phyloP scores from a whole-genome alignment of 2,329 filamentous ascomycete genomes.

The Teratosphaeria pseudoeucalypti region DNA sequence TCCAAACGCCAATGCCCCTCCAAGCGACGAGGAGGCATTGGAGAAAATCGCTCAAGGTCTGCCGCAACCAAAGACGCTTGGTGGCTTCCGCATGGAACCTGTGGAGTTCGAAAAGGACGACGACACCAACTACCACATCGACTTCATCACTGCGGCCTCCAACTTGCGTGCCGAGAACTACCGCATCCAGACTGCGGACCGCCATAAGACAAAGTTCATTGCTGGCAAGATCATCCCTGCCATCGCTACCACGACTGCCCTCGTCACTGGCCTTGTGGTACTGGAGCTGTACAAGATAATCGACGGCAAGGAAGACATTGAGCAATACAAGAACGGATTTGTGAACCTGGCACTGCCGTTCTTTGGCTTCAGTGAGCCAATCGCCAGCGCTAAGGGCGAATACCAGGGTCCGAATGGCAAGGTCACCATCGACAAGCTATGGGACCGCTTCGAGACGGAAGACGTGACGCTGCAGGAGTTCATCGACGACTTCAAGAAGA shows the following conservation, averaged over 20 bases:
- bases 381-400: conserved; percentile 82
- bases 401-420: conserved; percentile 71
- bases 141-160: conserved; percentile 96
- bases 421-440: conserved; percentile 86
- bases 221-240: conserved; percentile 98
- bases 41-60: conserved; percentile 61
- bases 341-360: conserved; percentile 93
- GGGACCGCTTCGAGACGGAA: conserved; percentile 89
- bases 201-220: conserved; percentile 99
- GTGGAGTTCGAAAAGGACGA: conserved; percentile 99
- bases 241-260: conserved; percentile 90
- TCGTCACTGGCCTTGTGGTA: conserved; percentile 87
- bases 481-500: conserved; percentile 67
- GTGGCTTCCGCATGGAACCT: conserved; percentile 78
- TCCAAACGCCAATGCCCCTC: conserved; percentile 55
- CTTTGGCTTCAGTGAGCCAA: conserved; percentile 96
- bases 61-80: conserved; percentile 67
- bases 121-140: conserved; percentile 94
- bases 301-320: conserved; percentile 90
- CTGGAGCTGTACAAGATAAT: conserved; percentile 94
- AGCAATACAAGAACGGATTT: conserved; percentile 99
- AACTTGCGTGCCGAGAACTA: conserved; percentile 97
- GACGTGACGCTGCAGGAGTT: conserved; percentile 80
- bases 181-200: conserved; percentile 84
- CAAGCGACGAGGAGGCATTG: conserved; percentile 63